Conservation (phyloP, 768 basidiomycete genomes). For the Lactarius pseudohatsudake region DNA sequence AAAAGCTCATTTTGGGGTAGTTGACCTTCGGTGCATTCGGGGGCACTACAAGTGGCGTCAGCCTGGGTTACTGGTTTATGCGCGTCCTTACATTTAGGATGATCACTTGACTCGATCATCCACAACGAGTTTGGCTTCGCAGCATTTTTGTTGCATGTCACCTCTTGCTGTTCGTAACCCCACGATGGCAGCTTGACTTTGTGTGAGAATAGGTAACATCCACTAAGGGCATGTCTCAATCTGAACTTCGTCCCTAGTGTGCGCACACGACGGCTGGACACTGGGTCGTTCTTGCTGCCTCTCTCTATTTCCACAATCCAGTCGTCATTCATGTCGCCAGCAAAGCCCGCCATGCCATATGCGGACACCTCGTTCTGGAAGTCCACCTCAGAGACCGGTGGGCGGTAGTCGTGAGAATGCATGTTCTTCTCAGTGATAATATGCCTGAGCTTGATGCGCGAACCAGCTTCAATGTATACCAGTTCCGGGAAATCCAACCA, state of each 20-base stretch:
- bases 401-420: conserved; percentile 93
- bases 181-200: conserved; percentile 97
- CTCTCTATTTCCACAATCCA: conserved; percentile 85
- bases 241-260: conserved; percentile 83
- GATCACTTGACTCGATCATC: conserved; percentile 86
- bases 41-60: conserved; percentile 52
- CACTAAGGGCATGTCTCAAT: conserved; percentile 79
- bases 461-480: conserved; percentile 61
- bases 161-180: conserved; percentile 98
- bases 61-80: not conserved
- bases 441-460: conserved; percentile 81
- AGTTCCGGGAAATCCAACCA: conserved; percentile 52
- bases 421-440: conserved; percentile 77
- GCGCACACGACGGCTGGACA: conserved; percentile 68
- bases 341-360: conserved; percentile 85
- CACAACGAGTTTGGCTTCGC: conserved; percentile 86
- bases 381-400: conserved; percentile 95
- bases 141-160: conserved; percentile 99
- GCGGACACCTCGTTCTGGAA: conserved; percentile 98
- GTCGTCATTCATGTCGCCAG: conserved; percentile 91
- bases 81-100: conserved; percentile 60
- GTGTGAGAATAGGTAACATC: conserved; percentile 97
- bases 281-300: conserved; percentile 59
- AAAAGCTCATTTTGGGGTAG: conserved; percentile 86
- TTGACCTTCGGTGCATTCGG: conserved; percentile 77